phyloP scores from a whole-genome alignment of 306 rosid genomes.

The Malus sieversii region DNA sequence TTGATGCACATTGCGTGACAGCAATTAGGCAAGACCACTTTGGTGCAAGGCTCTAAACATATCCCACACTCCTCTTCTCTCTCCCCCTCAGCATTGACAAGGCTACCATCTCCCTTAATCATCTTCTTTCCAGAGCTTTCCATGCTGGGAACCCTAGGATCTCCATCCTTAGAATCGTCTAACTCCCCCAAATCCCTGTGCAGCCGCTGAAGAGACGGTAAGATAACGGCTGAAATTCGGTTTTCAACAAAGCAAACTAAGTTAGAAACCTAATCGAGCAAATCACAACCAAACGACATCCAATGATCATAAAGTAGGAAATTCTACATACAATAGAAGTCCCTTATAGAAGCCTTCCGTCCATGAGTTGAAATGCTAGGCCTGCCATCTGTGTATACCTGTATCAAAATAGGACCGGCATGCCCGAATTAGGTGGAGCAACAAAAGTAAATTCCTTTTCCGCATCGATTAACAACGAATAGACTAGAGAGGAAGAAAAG shows the following conservation, averaged over 20 bases:
- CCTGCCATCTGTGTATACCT: constrained; percentile 83
- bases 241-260: constrained; percentile 4
- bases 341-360: constrained; percentile 83
- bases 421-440: constrained; percentile 3
- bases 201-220: constrained; percentile 89
- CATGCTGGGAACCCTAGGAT: constrained; percentile 22
- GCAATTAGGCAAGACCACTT: constrained; percentile 90
- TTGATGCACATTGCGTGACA: constrained; percentile 95
- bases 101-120: constrained; percentile 32
- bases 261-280: constrained; percentile 11
- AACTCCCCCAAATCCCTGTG: constrained; percentile 58
- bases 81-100: constrained; percentile 46
- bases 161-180: constrained; percentile 37
- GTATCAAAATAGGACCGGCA: constrained; percentile 13
- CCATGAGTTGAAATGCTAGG: constrained; percentile 57
- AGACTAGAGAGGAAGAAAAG: constrained; percentile 1
- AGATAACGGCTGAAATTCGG: constrained; percentile 64
- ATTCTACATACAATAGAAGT: constrained; percentile 65
- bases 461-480: neutral
- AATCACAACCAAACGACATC: neutral
- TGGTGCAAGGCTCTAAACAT: constrained; percentile 92
- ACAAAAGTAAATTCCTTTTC: constrained; percentile 3
- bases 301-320: neutral
- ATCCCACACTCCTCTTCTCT: constrained; percentile 97
- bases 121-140: constrained; percentile 40